Conservation (phyloP, 129 eudicot species). For the Artemisia annua region DNA sequence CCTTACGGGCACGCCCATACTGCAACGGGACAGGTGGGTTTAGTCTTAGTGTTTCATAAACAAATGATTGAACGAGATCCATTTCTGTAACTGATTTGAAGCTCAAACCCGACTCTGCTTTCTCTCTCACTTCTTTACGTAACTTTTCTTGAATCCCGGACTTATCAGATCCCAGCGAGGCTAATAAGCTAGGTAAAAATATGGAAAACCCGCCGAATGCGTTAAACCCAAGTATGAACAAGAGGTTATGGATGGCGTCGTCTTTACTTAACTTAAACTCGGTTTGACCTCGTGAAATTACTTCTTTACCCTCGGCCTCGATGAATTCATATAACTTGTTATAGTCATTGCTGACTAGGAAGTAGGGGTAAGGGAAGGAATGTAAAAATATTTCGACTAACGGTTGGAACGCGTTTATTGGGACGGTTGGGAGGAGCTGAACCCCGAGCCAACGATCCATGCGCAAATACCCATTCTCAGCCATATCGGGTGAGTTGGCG, state of each 20-base stretch:
- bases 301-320: slow-evolving; percentile 26
- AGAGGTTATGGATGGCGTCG: slow-evolving; percentile 58
- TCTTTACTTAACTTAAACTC: slow-evolving; percentile 41
- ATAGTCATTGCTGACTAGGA: slow-evolving; percentile 44
- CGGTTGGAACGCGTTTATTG: slow-evolving; percentile 32
- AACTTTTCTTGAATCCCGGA: slow-evolving; percentile 33
- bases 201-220: slow-evolving; percentile 51
- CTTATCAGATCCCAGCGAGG: slow-evolving; percentile 22
- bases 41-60: slow-evolving; percentile 56
- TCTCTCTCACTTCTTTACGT: slow-evolving; percentile 41
- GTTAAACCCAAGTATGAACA: slow-evolving; percentile 58
- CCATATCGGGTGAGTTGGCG: slow-evolving; percentile 33
- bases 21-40: slow-evolving; percentile 66
- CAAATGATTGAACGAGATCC: slow-evolving; percentile 50
- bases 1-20: slow-evolving; percentile 55
- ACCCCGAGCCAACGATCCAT: slow-evolving; percentile 39
- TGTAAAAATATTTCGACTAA: slow-evolving; percentile 51
- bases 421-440: slow-evolving; percentile 33
- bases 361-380: slow-evolving; percentile 42
- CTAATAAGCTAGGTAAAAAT: slow-evolving; percentile 37
- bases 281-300: slow-evolving; percentile 46
- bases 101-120: slow-evolving; percentile 33
- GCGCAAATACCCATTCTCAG: slow-evolving; percentile 23
- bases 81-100: slow-evolving; percentile 36
- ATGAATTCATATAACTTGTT: slow-evolving; percentile 39